phyloP scores from a whole-genome alignment of 805 yeast genomes.

The Kluyveromyces aestuarii region DNA sequence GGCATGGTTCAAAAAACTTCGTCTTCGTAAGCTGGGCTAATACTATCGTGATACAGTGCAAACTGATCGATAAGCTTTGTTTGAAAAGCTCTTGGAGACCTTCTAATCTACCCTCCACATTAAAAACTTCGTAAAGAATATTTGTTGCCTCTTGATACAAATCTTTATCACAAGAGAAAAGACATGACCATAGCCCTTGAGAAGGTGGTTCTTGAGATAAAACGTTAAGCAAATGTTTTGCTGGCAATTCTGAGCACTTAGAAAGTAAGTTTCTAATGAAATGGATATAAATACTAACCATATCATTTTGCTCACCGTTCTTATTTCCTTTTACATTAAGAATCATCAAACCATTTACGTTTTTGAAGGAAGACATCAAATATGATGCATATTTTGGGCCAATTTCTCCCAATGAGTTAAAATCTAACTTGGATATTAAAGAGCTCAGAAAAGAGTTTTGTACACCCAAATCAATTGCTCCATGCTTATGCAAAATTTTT shows the following conservation, averaged over 20 bases:
- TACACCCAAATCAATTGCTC: background rate
- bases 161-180: conserved; percentile 50
- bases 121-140: conserved; percentile 65
- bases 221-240: conserved; percentile 30
- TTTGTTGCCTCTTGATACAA: conserved; percentile 64
- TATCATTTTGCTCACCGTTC: conserved; percentile 18
- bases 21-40: conserved; percentile 37
- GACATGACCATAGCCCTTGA: conserved; percentile 64
- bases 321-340: conserved; percentile 14
- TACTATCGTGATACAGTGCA: conserved; percentile 41
- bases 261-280: conserved; percentile 29
- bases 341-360: conserved; percentile 26
- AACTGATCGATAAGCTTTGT: conserved; percentile 34
- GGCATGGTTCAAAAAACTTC: conserved; percentile 60
- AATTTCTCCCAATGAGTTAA: conserved; percentile 21
- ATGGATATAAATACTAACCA: conserved; percentile 21
- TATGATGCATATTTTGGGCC: conserved; percentile 26
- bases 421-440: conserved; percentile 17
- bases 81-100: conserved; percentile 51
- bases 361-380: conserved; percentile 21
- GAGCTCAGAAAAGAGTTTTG: conserved; percentile 18
- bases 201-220: conserved; percentile 37
- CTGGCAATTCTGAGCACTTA: conserved; percentile 34
- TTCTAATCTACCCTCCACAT: conserved; percentile 71
- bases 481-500: conserved; percentile 16